Base-by-base conservation (phyloP, 2,329 filamentous ascomycete species). In the Colletotrichum plurivorum region DNA sequence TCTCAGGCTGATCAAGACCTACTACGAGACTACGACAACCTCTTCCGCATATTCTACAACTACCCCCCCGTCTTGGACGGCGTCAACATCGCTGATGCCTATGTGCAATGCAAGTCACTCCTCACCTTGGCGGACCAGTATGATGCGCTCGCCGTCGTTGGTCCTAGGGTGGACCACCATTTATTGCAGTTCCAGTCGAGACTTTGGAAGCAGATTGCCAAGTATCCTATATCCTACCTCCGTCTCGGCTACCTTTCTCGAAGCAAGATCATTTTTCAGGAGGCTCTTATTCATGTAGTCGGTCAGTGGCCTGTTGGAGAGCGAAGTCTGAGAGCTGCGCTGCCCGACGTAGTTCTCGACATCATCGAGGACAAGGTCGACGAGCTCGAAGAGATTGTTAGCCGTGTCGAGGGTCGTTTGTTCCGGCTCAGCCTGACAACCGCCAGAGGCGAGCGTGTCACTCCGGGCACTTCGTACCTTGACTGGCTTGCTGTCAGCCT, bases 21-120 rank as follows among this genome's bases (percentile, higher is more conserved):
- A 22, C 86, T 98, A 54, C 93, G 94, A 74, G 94, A 98, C 82
- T 98, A 98, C 80, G 94, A 97, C 78, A 98, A 98, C 78, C 87
- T 98, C 22, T 97, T 98, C 79, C 93, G 95, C 75, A 92, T 96
- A 71, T 97, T 98, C 84, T 98, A 98, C 85, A 97, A 98, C 79
- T 93, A 97, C 78, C 84, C 94, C 0, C 95, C 95, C 0, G 77
- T 90, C 0, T 87, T 98, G 39, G 95, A 97, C 80, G 88, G 89
- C 27, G 87, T 96, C 78, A 97, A 96, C 78, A 97, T 98, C 72
- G 94, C 94, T 62, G 92, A 94, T 70, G 94, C 95, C 25, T 98
- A 98, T 77, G 91, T 96, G 51, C 94, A 98, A 80, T 97, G 94
- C 87, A 97, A 98, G 81, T 92, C 93, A 13, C 88, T 98, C 3